phyloP scores from a whole-genome alignment of 176 grass and related monocot genomes.

The Olyra latifolia region DNA sequence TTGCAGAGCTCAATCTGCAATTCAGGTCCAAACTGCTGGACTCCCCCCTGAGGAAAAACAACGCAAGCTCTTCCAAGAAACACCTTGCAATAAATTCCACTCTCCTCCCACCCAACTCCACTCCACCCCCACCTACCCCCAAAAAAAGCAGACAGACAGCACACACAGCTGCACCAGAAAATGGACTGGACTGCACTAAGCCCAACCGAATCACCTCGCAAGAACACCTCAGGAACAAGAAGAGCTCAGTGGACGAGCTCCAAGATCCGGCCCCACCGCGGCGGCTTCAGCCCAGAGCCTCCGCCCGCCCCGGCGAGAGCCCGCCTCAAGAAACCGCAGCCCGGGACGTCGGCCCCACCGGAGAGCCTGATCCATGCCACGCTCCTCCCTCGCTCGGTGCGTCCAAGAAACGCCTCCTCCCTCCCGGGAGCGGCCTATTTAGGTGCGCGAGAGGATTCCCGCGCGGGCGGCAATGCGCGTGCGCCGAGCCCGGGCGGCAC shows the following conservation, averaged over 20 bases:
- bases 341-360: background rate
- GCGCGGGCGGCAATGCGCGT: conserved; percentile 23
- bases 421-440: background rate
- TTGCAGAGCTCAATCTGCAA: background rate
- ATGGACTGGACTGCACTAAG: conserved; percentile 23
- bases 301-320: background rate
- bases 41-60: background rate
- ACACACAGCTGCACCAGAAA: conserved; percentile 4
- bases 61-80: conserved; percentile 23
- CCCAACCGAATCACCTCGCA: conserved; percentile 2
- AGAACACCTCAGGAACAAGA: conserved; percentile 12
- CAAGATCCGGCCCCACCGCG: conserved; percentile 38
- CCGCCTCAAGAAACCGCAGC: conserved; percentile 31
- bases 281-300: background rate
- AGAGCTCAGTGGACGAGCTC: background rate
- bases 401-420: background rate
- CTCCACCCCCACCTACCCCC: conserved; percentile 32
- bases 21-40: background rate
- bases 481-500: background rate
- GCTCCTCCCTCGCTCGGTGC: background rate
- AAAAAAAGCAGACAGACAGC: conserved; percentile 21
- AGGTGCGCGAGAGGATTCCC: background rate
- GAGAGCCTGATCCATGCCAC: conserved; percentile 46
- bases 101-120: conserved; percentile 36
- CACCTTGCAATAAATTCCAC: conserved; percentile 33